Percentiles rank a stretch among this genome's conserved stretches.
Evolutionary conservation across 2,329 filamentous ascomycete species (phyloP).

Genomic region (Alternaria atra): DNA sequence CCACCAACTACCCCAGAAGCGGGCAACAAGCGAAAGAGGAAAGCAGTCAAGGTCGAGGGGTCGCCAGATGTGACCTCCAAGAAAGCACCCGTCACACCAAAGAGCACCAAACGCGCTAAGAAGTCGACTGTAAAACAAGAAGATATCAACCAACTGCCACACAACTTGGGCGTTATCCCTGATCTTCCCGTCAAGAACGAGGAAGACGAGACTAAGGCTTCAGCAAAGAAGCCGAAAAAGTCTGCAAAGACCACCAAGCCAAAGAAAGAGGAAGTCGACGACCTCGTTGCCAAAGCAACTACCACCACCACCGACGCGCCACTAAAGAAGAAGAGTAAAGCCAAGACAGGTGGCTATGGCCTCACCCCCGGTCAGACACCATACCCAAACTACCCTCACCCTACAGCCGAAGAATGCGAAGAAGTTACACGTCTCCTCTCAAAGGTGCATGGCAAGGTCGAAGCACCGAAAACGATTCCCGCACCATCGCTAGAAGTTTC

Average conservation of each 20-base stretch:
- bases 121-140: slow-evolving; percentile 49
- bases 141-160: slow-evolving; percentile 61
- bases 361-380: slow-evolving; percentile 65
- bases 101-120: slow-evolving; percentile 50
- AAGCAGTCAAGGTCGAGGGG: slow-evolving; percentile 34
- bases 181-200: slow-evolving; percentile 22
- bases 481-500: slow-evolving; percentile 74
- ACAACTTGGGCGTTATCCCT: slow-evolving; percentile 60
- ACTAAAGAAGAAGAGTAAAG: slow-evolving; percentile 45
- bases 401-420: slow-evolving; percentile 74
- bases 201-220: slow-evolving; percentile 10
- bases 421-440: slow-evolving; percentile 73
- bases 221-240: slow-evolving; percentile 27
- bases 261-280: slow-evolving; percentile 33
- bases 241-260: slow-evolving; percentile 30
- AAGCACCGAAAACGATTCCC: slow-evolving; percentile 72
- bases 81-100: slow-evolving; percentile 23
- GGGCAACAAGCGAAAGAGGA: slow-evolving; percentile 36
- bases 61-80: slow-evolving; percentile 11
- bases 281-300: slow-evolving; percentile 38
- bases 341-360: slow-evolving; percentile 55
- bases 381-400: slow-evolving; percentile 72
- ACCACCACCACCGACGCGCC: slow-evolving; percentile 38
- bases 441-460: slow-evolving; percentile 70
- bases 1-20: slow-evolving; percentile 52